Percentiles rank a stretch among this genome's conserved stretches.
These are phyloP conservation scores for Aspergillus haitiensis DNA, from an alignment of 495 filamentous ascomycete genomes.

Conservation along the genomic window DNA sequence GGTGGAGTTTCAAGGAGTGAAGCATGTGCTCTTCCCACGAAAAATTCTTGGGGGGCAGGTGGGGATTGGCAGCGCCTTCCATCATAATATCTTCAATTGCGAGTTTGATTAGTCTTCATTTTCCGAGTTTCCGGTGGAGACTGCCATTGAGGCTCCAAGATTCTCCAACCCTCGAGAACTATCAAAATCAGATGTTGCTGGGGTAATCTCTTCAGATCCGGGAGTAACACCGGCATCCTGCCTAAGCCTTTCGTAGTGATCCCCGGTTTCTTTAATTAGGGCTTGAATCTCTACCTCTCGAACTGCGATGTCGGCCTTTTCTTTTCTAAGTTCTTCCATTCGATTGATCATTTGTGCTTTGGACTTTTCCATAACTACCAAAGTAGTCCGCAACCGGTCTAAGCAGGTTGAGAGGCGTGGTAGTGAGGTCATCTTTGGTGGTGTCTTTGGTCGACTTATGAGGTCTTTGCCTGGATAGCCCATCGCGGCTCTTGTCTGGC, in stretches of 20 bases:
- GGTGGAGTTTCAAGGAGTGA: not conserved
- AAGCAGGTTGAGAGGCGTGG: constrained; percentile 53
- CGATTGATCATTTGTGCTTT: constrained; percentile 54
- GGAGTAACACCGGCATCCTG: constrained; percentile 50
- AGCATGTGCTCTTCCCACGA: not conserved
- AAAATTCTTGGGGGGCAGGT: not conserved
- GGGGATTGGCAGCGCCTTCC: not conserved
- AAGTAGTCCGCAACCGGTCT: constrained; percentile 48
- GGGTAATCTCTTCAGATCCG: constrained; percentile 28
- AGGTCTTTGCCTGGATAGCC: constrained; percentile 55
- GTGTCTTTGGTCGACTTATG: constrained; percentile 51
- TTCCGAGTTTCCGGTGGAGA: constrained; percentile 31
- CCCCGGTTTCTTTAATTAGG: constrained; percentile 77
- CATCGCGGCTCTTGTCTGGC: constrained; percentile 81
- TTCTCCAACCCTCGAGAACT: constrained; percentile 46
- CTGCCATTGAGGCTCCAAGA: constrained; percentile 36
- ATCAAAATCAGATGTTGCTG: constrained; percentile 31
- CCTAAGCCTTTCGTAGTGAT: constrained; percentile 67
- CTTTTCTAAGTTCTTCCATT: constrained; percentile 61
- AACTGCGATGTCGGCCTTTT: constrained; percentile 67
- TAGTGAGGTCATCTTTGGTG: constrained; percentile 59
- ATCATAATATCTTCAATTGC: not conserved
- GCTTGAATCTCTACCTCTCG: constrained; percentile 80
- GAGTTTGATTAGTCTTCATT: constrained; percentile 25
- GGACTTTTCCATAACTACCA: constrained; percentile 57